Evolutionary conservation across 1,139 yeast species (phyloP).

Genomic region (Geotrichum aggregatum): DNA sequence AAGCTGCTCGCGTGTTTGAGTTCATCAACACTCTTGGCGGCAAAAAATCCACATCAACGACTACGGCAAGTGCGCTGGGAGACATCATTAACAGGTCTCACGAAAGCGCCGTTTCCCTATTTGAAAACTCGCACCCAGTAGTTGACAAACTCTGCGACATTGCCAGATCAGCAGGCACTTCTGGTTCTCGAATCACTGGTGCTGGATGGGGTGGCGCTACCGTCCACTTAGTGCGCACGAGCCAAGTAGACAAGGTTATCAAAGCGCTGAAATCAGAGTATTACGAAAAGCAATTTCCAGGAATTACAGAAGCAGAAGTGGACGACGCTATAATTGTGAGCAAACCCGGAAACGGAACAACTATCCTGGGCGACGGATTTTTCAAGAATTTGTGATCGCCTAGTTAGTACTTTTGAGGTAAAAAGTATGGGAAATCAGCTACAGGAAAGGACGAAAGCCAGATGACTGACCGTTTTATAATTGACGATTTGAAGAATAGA

Average conservation of each 20-base stretch:
- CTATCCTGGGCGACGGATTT: conserved; percentile 36
- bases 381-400: conserved; percentile 25
- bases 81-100: conserved; percentile 58
- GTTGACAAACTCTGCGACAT: conserved; percentile 52
- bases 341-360: conserved; percentile 58
- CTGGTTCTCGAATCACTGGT: conserved; percentile 69
- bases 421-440: not conserved
- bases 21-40: conserved; percentile 39
- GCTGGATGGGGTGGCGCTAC: conserved; percentile 83
- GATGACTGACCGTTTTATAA: not conserved
- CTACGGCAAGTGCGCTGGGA: conserved; percentile 47
- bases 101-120: conserved; percentile 46
- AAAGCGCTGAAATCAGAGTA: conserved; percentile 49
- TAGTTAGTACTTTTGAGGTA: not conserved
- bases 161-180: conserved; percentile 55
- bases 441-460: not conserved
- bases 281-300: conserved; percentile 50
- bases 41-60: conserved; percentile 20
- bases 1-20: conserved; percentile 56
- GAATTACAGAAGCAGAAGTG: conserved; percentile 45
- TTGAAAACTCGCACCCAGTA: conserved; percentile 55
- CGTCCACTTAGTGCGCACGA: conserved; percentile 56
- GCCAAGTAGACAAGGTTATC: conserved; percentile 45
- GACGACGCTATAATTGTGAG: conserved; percentile 54
- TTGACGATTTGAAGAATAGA: not conserved